Conservation (phyloP, 208 protist genomes). For the Angomonas deanei region DNA sequence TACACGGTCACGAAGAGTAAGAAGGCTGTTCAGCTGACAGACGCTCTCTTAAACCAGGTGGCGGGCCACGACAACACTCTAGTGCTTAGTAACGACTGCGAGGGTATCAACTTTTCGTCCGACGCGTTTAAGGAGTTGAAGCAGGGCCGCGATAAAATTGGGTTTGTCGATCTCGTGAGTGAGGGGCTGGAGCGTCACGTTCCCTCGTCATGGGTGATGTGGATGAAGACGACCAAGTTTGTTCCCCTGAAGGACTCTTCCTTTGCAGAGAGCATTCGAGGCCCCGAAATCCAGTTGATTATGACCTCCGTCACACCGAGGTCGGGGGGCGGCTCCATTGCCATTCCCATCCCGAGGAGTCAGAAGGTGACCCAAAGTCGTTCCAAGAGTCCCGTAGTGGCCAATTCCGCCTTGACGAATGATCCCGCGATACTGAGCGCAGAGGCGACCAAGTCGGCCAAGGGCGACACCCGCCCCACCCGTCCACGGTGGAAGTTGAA, state of each 20-base stretch:
- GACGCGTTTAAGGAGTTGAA: conserved; percentile 46
- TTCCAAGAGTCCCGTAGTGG: conserved; percentile 41
- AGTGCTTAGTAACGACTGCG: conserved; percentile 59
- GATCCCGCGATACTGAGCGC: conserved; percentile 78
- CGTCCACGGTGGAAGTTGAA: conserved; percentile 42
- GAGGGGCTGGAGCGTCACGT: conserved; percentile 39
- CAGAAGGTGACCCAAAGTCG: conserved; percentile 40
- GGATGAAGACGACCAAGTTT: conserved; percentile 69
- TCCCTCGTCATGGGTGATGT: conserved; percentile 50
- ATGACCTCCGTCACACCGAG: background rate
- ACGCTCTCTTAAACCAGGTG: conserved; percentile 30
- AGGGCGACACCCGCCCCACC: conserved; percentile 13
- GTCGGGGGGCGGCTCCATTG: conserved; percentile 21
- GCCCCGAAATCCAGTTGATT: conserved; percentile 16
- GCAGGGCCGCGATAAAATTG: conserved; percentile 26
- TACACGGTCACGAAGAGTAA: conserved; percentile 14
- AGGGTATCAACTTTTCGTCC: conserved; percentile 25
- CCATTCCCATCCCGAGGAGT: conserved; percentile 82
- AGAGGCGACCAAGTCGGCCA: conserved; percentile 36
- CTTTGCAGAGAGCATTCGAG: conserved; percentile 26
- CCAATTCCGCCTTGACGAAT: background rate
- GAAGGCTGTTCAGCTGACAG: conserved; percentile 33
- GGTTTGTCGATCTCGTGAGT: conserved; percentile 68
- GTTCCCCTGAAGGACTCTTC: conserved; percentile 19
- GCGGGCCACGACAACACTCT: conserved; percentile 27